Evolutionary conservation across 2,329 filamentous ascomycete genomes (phyloP).

Genomic region (Pseudonectria foliicola): DNA sequence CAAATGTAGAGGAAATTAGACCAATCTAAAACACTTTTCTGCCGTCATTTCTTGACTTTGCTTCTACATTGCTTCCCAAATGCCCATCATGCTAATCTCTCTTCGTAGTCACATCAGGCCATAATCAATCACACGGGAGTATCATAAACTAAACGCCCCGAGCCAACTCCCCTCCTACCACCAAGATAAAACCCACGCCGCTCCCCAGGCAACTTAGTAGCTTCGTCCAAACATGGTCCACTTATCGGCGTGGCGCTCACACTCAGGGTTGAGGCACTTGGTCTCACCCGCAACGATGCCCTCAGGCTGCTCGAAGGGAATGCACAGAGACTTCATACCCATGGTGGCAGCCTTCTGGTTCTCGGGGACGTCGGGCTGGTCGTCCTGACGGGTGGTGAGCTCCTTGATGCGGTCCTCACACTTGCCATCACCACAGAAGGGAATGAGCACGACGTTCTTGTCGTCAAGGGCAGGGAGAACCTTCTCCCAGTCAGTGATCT

Average conservation of each 20-base stretch:
- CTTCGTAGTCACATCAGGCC: slow-evolving; percentile 21
- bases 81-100: slow-evolving; percentile 11
- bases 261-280: slow-evolving; percentile 88
- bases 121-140: slow-evolving; percentile 23
- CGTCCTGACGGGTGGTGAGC: slow-evolving; percentile 69
- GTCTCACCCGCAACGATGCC: slow-evolving; percentile 73
- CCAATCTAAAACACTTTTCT: slow-evolving; percentile 4
- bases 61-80: slow-evolving; percentile 13
- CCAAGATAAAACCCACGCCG: slow-evolving; percentile 12
- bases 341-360: slow-evolving; percentile 49
- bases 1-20: slow-evolving; percentile 6
- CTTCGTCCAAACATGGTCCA: slow-evolving; percentile 91
- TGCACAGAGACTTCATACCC: slow-evolving; percentile 68
- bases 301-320: slow-evolving; percentile 73
- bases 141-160: slow-evolving; percentile 25
- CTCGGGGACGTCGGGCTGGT: slow-evolving; percentile 46
- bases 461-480: slow-evolving; percentile 84
- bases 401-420: slow-evolving; percentile 97
- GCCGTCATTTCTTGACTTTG: slow-evolving; percentile 13
- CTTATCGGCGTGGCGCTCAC: slow-evolving; percentile 65
- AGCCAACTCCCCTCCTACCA: slow-evolving; percentile 21
- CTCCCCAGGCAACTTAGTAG: too few relatives aligned
- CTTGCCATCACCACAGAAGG: slow-evolving; percentile 71
- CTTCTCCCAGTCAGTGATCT: slow-evolving; percentile 81
- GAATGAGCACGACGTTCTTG: slow-evolving; percentile 90